These are phyloP conservation scores for Lobulomyces angularis DNA, from an alignment of 192 early-diverging fungal genomes.

Conservation along the genomic window DNA sequence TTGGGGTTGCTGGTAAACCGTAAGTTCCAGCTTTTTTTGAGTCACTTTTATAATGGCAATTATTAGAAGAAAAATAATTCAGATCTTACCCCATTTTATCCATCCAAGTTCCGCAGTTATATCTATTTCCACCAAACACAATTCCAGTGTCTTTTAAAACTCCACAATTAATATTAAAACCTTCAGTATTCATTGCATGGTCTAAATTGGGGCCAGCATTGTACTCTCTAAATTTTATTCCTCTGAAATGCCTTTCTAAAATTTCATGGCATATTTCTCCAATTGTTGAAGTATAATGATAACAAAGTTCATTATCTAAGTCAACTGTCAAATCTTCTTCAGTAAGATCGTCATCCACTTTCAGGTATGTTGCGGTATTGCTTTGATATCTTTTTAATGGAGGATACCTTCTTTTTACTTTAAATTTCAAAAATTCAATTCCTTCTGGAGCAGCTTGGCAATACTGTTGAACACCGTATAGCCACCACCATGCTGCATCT, in stretches of 20 bases:
- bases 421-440: slow-evolving; percentile 48
- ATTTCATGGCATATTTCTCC: slow-evolving; percentile 86
- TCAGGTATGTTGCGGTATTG: slow-evolving; percentile 17
- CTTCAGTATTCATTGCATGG: slow-evolving; percentile 79
- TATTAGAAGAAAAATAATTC: too few relatives aligned
- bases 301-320: slow-evolving; percentile 22
- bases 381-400: slow-evolving; percentile 33
- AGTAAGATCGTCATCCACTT: slow-evolving; percentile 13
- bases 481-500: slow-evolving; percentile 94
- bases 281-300: slow-evolving; percentile 53
- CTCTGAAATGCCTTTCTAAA: slow-evolving; percentile 74
- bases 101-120: slow-evolving; percentile 99
- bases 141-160: slow-evolving; percentile 71
- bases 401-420: slow-evolving; percentile 77
- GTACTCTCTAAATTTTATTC: slow-evolving; percentile 87
- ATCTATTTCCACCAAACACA: slow-evolving; percentile 72
- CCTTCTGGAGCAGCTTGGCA: slow-evolving; percentile 66
- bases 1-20: slow-evolving; percentile 82
- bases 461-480: slow-evolving; percentile 82
- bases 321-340: slow-evolving; percentile 14
- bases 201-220: slow-evolving; percentile 85
- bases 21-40: slow-evolving; percentile 84
- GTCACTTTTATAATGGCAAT: slow-evolving; percentile 69
- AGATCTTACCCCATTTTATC: slow-evolving; percentile 90
- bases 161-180: slow-evolving; percentile 71